Evolutionary conservation across 192 early-diverging fungal genomes (phyloP).

Genomic region (Coemansia sp.): DNA sequence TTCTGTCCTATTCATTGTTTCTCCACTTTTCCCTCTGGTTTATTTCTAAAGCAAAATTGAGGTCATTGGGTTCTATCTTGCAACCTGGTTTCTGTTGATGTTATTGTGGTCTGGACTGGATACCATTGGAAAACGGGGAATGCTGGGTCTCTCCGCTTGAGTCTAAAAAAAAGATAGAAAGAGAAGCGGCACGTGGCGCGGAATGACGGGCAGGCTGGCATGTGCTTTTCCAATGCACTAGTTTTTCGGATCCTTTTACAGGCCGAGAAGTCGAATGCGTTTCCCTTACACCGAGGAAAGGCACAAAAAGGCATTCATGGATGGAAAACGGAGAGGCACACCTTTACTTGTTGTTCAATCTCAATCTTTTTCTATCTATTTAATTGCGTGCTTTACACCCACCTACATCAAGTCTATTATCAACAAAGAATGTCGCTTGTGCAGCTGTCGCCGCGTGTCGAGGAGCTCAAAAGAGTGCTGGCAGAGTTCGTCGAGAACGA

Average conservation of each 20-base stretch:
- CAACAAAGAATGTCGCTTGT: constrained; percentile 31
- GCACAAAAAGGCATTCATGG: too few relatives aligned
- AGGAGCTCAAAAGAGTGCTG: constrained; percentile 39
- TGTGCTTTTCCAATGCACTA: neutral
- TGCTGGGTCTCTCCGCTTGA: neutral
- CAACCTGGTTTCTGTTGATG: neutral
- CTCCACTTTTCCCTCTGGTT: constrained; percentile 2
- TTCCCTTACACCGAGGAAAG: too few relatives aligned
- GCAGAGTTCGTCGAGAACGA: constrained; percentile 69
- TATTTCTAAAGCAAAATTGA: neutral
- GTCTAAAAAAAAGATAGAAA: neutral
- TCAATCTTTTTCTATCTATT: neutral
- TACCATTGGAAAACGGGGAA: neutral
- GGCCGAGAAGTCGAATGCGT: neutral
- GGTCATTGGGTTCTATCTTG: neutral
- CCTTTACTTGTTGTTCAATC: neutral
- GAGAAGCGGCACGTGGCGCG: neutral
- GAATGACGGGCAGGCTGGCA: neutral
- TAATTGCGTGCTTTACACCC: neutral
- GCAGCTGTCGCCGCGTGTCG: constrained; percentile 46
- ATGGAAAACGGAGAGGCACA: too few relatives aligned
- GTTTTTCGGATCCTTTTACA: neutral
- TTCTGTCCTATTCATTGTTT: constrained; percentile 9
- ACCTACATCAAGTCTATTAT: neutral
- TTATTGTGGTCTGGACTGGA: neutral